Evolutionary conservation across 805 yeast species (phyloP).

Genomic region (Yarrowia yakushimensis): DNA sequence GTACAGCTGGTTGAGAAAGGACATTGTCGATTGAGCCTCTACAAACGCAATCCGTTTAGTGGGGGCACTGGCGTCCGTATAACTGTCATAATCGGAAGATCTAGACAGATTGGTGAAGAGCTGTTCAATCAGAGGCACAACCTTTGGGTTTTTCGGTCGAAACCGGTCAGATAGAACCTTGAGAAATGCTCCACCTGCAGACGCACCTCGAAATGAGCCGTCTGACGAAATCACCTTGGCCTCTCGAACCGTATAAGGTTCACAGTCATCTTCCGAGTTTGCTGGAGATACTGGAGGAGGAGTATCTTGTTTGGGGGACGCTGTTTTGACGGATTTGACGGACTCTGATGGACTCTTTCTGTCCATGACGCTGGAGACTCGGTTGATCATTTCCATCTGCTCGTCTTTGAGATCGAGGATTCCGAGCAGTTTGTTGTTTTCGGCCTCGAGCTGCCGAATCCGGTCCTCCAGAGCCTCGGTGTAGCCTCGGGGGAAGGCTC

Average conservation of each 20-base stretch:
- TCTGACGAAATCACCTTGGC: conserved; percentile 33
- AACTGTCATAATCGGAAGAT: conserved; percentile 16
- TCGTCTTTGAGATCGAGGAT: conserved; percentile 62
- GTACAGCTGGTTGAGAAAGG: conserved; percentile 27
- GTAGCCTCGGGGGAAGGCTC: conserved; percentile 89
- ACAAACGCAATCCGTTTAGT: conserved; percentile 12
- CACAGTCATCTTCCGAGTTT: conserved; percentile 28
- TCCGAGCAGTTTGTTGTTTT: conserved; percentile 65
- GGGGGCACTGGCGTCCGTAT: conserved; percentile 3
- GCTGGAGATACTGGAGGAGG: neutral
- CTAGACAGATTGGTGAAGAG: conserved; percentile 22
- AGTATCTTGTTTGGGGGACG: neutral
- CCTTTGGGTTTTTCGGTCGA: conserved; percentile 30
- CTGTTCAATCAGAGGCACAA: conserved; percentile 27
- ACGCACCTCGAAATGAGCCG: conserved; percentile 38
- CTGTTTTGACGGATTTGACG: neutral
- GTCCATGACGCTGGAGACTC: conserved; percentile 31
- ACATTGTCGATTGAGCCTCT: conserved; percentile 15
- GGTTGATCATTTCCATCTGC: conserved; percentile 47
- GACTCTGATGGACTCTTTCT: too few species aligned
- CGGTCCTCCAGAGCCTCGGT: conserved; percentile 87
- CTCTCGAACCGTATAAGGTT: conserved; percentile 33
- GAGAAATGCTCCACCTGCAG: conserved; percentile 38
- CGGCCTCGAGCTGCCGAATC: conserved; percentile 79
- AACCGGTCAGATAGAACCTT: conserved; percentile 35